phyloP scores from a whole-genome alignment of 306 rosid species.

The Corylus avellana region DNA sequence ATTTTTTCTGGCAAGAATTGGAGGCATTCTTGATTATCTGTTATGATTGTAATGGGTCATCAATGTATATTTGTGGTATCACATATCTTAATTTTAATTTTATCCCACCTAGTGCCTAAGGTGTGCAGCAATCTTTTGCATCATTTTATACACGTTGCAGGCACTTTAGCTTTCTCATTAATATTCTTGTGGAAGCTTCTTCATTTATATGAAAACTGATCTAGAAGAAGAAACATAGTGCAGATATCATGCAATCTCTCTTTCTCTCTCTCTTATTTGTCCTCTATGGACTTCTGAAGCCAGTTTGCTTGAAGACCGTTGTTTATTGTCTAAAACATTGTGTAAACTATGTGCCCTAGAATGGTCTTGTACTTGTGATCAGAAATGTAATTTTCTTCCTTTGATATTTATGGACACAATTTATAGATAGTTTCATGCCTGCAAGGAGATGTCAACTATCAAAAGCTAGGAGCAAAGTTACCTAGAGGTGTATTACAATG shows the following conservation, averaged over 20 bases:
- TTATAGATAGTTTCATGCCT: slow-evolving; percentile 85
- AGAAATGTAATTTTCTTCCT: slow-evolving; percentile 15
- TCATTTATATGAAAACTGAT: too few species aligned
- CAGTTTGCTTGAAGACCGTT: background rate
- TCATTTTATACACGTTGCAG: too few species aligned
- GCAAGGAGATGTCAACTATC: slow-evolving; percentile 83
- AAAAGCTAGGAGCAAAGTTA: slow-evolving; percentile 86
- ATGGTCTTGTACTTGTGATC: slow-evolving; percentile 4
- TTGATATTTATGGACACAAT: slow-evolving; percentile 30
- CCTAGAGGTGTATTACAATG: slow-evolving; percentile 76
- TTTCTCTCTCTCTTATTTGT: too few species aligned
- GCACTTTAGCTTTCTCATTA: too few species aligned
- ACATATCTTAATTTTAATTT: background rate
- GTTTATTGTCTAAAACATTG: background rate
- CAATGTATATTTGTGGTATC: background rate
- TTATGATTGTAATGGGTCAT: background rate
- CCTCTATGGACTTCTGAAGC: background rate
- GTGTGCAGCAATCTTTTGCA: too few species aligned
- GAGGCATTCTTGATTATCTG: background rate
- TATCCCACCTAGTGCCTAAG: background rate
- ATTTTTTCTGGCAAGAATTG: background rate
- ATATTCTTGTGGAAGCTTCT: too few species aligned
- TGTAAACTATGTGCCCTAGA: background rate
- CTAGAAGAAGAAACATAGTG: too few species aligned
- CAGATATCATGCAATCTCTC: too few species aligned